phyloP scores from a whole-genome alignment of 2,329 filamentous ascomycete genomes.

The Bisporella sp. region DNA sequence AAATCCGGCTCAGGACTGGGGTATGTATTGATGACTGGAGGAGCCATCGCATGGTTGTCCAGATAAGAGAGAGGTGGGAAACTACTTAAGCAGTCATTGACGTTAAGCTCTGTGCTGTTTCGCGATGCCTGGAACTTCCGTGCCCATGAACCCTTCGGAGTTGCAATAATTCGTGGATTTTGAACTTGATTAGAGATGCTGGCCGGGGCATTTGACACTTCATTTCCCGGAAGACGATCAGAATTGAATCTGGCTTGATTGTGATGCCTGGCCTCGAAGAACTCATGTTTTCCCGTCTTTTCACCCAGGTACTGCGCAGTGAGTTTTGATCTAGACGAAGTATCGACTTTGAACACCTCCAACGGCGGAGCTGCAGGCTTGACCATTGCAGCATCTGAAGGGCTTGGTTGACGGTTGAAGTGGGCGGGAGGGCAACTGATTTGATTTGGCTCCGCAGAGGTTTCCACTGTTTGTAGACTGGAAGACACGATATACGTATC shows the following conservation, averaged over 20 bases:
- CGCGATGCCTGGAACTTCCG: not conserved
- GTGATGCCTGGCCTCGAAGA: slow-evolving; percentile 25
- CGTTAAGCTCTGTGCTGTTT: not conserved
- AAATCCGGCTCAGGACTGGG: slow-evolving; percentile 21
- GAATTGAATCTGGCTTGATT: too few species aligned
- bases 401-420: slow-evolving; percentile 24
- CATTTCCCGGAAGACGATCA: too few species aligned
- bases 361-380: slow-evolving; percentile 16
- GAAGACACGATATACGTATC: too few species aligned
- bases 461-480: too few species aligned
- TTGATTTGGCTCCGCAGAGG: too few species aligned
- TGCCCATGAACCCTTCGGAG: not conserved
- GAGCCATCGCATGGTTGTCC: not conserved
- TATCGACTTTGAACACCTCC: too few species aligned
- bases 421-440: too few species aligned
- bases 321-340: too few species aligned
- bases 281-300: slow-evolving; percentile 23
- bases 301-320: slow-evolving; percentile 16
- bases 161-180: not conserved
- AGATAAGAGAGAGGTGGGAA: not conserved
- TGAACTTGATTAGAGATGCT: too few species aligned
- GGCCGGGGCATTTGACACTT: too few species aligned
- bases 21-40: not conserved
- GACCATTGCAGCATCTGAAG: slow-evolving; percentile 32
- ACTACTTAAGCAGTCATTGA: not conserved